A percentile compares a stretch with the other conserved stretches of the same genome.
phyloP scores from a whole-genome alignment of 139 green algal species.

The Yamagishiella unicocca region DNA sequence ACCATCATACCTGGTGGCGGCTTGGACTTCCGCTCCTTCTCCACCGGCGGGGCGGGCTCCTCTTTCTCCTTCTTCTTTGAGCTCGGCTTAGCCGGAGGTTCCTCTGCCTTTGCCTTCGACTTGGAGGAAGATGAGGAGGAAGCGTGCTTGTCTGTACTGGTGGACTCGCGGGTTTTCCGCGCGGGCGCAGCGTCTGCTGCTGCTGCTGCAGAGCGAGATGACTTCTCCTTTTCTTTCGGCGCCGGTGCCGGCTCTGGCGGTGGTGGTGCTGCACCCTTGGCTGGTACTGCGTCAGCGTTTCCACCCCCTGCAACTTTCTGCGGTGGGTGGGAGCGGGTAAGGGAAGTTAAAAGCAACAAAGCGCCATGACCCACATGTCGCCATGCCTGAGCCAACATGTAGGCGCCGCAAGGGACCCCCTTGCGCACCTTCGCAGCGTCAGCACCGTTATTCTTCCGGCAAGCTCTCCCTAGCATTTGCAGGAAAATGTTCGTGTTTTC shows the following conservation, averaged over 20 bases:
- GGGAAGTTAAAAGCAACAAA: not conserved
- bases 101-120: not conserved
- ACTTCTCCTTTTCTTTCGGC: conserved; percentile 19
- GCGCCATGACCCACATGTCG: not conserved
- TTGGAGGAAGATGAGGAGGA: conserved; percentile 21
- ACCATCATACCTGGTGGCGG: conserved; percentile 11
- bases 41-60: not conserved
- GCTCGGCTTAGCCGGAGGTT: not conserved
- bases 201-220: not conserved
- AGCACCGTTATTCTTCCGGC: conserved; percentile 41
- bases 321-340: not conserved
- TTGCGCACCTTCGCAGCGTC: conserved; percentile 61
- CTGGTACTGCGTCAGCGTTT: not conserved
- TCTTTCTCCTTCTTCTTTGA: conserved; percentile 41
- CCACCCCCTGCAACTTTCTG: conserved; percentile 43
- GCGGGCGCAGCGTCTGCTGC: not conserved
- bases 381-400: not conserved
- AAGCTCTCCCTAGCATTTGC: conserved; percentile 77
- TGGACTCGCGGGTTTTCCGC: conserved; percentile 6
- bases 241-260: conserved; percentile 15
- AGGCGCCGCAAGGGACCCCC: not conserved
- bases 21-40: conserved; percentile 8
- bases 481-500: conserved; percentile 89
- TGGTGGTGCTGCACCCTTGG: conserved; percentile 16
- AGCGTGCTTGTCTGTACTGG: conserved; percentile 2